These are phyloP conservation scores for Pseudogymnoascus verrucosus DNA, from an alignment of 2,329 filamentous ascomycete species.

Conservation along the genomic window DNA sequence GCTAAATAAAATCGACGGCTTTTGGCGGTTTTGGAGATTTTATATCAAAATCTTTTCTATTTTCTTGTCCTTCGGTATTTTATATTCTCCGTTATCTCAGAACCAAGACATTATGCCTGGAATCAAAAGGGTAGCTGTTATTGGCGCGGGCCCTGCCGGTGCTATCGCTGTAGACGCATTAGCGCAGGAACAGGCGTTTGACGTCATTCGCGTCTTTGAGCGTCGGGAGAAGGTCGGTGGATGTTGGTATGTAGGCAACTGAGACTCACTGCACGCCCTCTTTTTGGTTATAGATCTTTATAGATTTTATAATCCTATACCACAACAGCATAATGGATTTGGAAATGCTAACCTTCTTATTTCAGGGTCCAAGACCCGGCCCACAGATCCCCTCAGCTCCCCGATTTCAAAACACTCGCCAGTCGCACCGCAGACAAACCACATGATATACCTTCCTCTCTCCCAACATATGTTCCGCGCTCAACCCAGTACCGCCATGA, in stretches of 20 bases:
- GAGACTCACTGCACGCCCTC: background rate
- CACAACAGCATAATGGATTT: too few relatives aligned
- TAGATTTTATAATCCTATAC: background rate
- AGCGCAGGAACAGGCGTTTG: slow-evolving; percentile 49
- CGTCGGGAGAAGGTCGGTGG: slow-evolving; percentile 50
- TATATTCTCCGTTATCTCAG: background rate
- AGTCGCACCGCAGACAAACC: slow-evolving; percentile 42
- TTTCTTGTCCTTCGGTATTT: background rate
- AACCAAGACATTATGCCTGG: slow-evolving; percentile 11
- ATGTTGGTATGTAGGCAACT: slow-evolving; percentile 41
- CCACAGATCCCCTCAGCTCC: slow-evolving; percentile 31
- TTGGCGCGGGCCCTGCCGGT: slow-evolving; percentile 53
- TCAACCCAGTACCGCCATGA: slow-evolving; percentile 40
- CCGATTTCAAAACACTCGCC: slow-evolving; percentile 40
- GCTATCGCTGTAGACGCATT: slow-evolving; percentile 54
- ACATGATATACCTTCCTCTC: slow-evolving; percentile 35
- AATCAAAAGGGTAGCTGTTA: slow-evolving; percentile 43
- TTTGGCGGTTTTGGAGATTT: background rate
- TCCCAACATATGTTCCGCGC: slow-evolving; percentile 40
- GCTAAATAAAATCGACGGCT: background rate
- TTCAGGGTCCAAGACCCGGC: slow-evolving; percentile 35
- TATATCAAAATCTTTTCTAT: background rate
- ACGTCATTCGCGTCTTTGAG: slow-evolving; percentile 54
- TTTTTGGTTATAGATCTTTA: background rate
- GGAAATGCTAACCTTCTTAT: background rate